phyloP scores from a whole-genome alignment of 169 alveolate genomes.

The Plasmodium sp. region DNA sequence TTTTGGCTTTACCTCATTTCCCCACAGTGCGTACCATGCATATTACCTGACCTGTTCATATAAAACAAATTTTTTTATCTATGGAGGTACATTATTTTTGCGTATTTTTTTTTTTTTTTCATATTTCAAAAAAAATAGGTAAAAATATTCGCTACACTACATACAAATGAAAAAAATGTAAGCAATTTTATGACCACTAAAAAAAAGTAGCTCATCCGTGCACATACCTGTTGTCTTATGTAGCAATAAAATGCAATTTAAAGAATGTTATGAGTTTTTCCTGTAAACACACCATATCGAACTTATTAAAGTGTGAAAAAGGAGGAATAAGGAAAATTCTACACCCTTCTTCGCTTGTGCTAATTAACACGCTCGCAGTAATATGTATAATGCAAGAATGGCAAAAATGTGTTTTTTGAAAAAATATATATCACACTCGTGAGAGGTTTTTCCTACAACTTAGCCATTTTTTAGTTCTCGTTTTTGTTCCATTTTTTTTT shows the following conservation, averaged over 20 bases:
- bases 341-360: neutral
- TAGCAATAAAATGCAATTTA: slow-evolving; percentile 9
- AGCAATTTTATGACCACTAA: neutral
- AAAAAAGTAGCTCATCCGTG: neutral
- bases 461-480: neutral
- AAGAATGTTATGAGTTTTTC: slow-evolving; percentile 4
- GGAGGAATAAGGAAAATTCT: slow-evolving; percentile 9
- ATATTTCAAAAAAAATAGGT: neutral
- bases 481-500: neutral
- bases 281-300: neutral
- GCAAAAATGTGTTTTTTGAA: slow-evolving; percentile 11
- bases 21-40: neutral
- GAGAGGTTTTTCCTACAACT: neutral
- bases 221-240: neutral
- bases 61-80: neutral
- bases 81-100: neutral
- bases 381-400: neutral
- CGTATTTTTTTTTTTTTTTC: neutral
- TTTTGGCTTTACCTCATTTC: neutral
- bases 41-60: slow-evolving; percentile 7
- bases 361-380: neutral
- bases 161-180: neutral
- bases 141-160: neutral
- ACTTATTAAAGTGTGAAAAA: slow-evolving; percentile 29
- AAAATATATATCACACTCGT: neutral